phyloP scores from a whole-genome alignment of 2,329 filamentous ascomycete genomes.

The Pestalotiopsis sp. region DNA sequence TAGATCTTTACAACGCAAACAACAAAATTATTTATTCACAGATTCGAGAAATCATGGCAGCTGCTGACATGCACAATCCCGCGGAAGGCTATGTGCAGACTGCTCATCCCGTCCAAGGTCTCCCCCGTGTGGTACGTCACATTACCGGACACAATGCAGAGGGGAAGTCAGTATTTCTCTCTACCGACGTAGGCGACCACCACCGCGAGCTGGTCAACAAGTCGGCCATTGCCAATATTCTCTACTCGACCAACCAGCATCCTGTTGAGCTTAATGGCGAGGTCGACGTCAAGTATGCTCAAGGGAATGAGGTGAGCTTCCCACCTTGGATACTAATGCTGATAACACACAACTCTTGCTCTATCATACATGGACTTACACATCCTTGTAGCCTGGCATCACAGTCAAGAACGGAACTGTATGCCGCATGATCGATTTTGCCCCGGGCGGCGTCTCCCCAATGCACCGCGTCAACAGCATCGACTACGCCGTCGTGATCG shows the following conservation, averaged over 20 bases:
- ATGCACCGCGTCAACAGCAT: conserved; percentile 19
- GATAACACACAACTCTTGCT: neutral
- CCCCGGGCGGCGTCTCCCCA: conserved; percentile 13
- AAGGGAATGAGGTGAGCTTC: conserved; percentile 11
- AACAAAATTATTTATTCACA: too few relatives aligned
- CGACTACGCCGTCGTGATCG: conserved; percentile 23
- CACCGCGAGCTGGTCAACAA: conserved; percentile 26
- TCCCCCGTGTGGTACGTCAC: conserved; percentile 19
- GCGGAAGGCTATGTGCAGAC: neutral
- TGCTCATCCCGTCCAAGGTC: conserved; percentile 8
- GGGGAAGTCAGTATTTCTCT: conserved; percentile 28
- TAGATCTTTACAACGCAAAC: too few relatives aligned
- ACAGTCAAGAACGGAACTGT: conserved; percentile 15
- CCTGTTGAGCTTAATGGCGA: conserved; percentile 28
- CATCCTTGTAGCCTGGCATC: neutral
- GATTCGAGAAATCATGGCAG: too few relatives aligned
- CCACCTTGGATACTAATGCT: too few relatives aligned
- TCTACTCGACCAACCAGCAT: conserved; percentile 29
- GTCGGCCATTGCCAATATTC: conserved; percentile 30
- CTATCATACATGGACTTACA: neutral
- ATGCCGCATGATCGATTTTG: conserved; percentile 25
- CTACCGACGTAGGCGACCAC: conserved; percentile 31
- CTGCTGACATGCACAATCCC: neutral
- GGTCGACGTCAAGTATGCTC: conserved; percentile 24
- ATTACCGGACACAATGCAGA: conserved; percentile 23